Percentiles rank a stretch among this genome's conserved stretches.
phyloP scores from a whole-genome alignment of 2,329 filamentous ascomycete species.

The Aschersonia sp. region DNA sequence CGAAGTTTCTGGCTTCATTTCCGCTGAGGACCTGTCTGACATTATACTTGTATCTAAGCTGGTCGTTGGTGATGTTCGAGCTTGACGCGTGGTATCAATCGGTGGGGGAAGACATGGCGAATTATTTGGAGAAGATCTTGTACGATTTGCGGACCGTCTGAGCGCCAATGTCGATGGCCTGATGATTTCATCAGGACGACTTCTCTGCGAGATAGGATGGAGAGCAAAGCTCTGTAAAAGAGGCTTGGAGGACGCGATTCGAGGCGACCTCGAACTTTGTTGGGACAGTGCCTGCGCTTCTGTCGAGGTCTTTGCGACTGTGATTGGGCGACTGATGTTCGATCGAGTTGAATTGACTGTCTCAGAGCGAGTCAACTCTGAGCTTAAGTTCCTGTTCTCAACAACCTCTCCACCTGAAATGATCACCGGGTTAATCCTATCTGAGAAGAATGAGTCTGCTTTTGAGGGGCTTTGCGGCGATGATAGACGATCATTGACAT shows the following conservation, averaged over 20 bases:
- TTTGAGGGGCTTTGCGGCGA: slow-evolving; percentile 37
- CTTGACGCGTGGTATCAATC: too few species aligned
- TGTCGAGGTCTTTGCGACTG: not conserved
- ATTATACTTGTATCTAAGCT: slow-evolving; percentile 9
- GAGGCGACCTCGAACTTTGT: too few species aligned
- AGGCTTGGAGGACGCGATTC: too few species aligned
- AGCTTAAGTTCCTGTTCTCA: slow-evolving; percentile 40
- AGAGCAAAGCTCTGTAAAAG: too few species aligned
- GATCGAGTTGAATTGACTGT: not conserved
- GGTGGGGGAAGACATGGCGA: too few species aligned
- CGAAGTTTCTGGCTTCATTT: slow-evolving; percentile 17
- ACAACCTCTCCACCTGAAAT: slow-evolving; percentile 49
- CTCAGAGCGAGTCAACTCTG: slow-evolving; percentile 34
- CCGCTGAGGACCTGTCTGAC: slow-evolving; percentile 38
- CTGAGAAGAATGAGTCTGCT: slow-evolving; percentile 42
- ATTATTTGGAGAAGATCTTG: too few species aligned
- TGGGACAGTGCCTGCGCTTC: too few species aligned
- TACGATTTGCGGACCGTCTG: too few species aligned
- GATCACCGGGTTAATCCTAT: slow-evolving; percentile 50
- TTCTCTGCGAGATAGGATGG: too few species aligned
- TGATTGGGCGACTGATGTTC: not conserved
- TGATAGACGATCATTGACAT: slow-evolving; percentile 25
- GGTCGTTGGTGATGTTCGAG: too few species aligned
- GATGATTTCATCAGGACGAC: too few species aligned
- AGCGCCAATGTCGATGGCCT: too few species aligned